Evolutionary conservation across 177 flowering plant species (phyloP).

Genomic region (Vitis hybrid): DNA sequence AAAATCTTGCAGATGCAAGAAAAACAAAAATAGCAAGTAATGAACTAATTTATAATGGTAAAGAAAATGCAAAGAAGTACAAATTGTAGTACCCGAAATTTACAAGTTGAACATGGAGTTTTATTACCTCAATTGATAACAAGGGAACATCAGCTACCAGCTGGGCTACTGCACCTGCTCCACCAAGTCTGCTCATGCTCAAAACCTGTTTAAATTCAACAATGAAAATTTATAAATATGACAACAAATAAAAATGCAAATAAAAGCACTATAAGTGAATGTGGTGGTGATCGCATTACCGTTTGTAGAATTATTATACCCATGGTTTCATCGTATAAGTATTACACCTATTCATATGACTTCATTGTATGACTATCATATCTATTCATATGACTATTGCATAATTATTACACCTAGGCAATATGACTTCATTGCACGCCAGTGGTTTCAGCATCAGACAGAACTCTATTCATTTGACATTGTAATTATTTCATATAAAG

Average conservation of each 20-base stretch:
- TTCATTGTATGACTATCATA: neutral
- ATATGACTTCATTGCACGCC: slow-evolving; percentile 1
- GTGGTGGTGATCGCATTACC: neutral
- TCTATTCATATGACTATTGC: neutral
- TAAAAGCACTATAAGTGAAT: neutral
- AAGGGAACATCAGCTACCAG: slow-evolving; percentile 81
- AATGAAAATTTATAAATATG: neutral
- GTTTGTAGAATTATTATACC: neutral
- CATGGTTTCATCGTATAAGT: neutral
- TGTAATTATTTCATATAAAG: slow-evolving; percentile 11
- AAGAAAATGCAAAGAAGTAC: neutral
- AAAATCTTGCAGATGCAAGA: neutral
- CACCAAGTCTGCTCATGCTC: slow-evolving; percentile 94
- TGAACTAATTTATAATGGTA: neutral
- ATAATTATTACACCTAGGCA: no score
- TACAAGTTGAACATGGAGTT: neutral
- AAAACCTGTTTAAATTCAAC: slow-evolving; percentile 52
- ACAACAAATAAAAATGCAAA: neutral
- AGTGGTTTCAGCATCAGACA: slow-evolving; percentile 6
- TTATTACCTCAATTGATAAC: slow-evolving; percentile 66
- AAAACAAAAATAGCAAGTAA: neutral
- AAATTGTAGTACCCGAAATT: no score
- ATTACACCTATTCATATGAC: neutral
- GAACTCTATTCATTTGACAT: slow-evolving; percentile 16
- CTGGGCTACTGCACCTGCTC: slow-evolving; percentile 84